Conservation (phyloP, 306 rosid species). For the Lathyrus tuberosus region DNA sequence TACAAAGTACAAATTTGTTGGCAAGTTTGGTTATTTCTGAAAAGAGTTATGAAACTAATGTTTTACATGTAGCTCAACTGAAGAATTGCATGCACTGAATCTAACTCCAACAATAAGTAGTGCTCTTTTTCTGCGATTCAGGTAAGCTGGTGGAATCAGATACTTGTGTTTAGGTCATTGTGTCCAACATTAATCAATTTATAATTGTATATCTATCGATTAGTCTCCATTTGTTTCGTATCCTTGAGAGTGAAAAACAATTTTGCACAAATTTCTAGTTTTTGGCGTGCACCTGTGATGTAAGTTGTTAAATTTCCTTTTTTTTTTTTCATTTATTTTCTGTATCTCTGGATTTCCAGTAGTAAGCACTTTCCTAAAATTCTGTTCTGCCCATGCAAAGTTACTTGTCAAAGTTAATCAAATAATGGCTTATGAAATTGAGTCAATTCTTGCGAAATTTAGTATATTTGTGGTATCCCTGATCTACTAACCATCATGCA, state of each 20-base stretch:
- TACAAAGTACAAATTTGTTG: conserved; percentile 2
- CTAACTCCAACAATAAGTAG: conserved; percentile 74
- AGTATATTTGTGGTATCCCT: conserved; percentile 4
- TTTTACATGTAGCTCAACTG: conserved; percentile 54
- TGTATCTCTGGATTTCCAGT: no score
- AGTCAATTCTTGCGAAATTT: conserved; percentile 9
- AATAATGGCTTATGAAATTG: conserved; percentile 6
- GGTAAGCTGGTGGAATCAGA: conserved; percentile 49
- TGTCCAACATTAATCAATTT: no score
- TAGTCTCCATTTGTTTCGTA: no score
- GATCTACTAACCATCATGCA: conserved; percentile 24
- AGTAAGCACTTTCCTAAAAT: no score
- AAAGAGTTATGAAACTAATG: conserved; percentile 24
- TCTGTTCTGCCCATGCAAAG: no score
- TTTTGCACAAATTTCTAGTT: no score
- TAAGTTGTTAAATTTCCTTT: no score
- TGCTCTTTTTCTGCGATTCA: conserved; percentile 79
- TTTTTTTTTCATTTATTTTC: no score
- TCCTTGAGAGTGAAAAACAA: no score
- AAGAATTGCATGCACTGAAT: conserved; percentile 47
- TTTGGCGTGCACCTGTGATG: no score
- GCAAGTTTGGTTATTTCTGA: conserved; percentile 28
- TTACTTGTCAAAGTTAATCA: conserved; percentile 2
- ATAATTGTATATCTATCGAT: no score
- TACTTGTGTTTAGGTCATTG: not conserved